Conservation (phyloP, 2,329 filamentous ascomycete species). For the Chrysoporthe puriensis region DNA sequence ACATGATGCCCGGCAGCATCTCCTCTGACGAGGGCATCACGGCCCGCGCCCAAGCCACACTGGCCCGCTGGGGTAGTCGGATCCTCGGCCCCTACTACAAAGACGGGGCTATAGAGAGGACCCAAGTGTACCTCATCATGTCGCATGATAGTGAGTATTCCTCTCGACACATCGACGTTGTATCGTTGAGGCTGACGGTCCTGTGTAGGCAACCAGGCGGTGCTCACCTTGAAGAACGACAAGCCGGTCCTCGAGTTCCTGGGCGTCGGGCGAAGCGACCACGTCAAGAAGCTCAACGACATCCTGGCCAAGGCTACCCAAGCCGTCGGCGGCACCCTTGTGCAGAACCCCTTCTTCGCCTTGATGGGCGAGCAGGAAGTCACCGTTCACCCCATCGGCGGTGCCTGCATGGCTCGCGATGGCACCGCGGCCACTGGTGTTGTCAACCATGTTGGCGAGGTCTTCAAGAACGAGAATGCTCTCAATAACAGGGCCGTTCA, state of each 20-base stretch:
- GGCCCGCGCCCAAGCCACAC: constrained; percentile 48
- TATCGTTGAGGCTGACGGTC: constrained; percentile 14
- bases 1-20: constrained; percentile 54
- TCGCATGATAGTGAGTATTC: constrained; percentile 60
- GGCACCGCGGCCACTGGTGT: constrained; percentile 60
- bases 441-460: constrained; percentile 63
- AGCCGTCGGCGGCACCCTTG: constrained; percentile 62
- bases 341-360: constrained; percentile 62
- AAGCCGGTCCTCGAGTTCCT: constrained; percentile 63
- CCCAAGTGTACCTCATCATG: constrained; percentile 69
- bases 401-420: constrained; percentile 65
- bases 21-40: constrained; percentile 43
- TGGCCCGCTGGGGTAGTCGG: constrained; percentile 55
- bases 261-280: constrained; percentile 59
- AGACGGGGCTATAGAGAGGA: constrained; percentile 60
- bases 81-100: constrained; percentile 62
- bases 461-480: constrained; percentile 56
- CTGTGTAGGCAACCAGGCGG: constrained; percentile 58
- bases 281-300: constrained; percentile 56
- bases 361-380: constrained; percentile 60
- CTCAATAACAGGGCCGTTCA: constrained; percentile 47
- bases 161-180: background rate
- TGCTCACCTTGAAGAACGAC: constrained; percentile 61
- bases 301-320: constrained; percentile 58
- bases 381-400: constrained; percentile 69